Percentiles rank a stretch among this genome's conserved stretches.
Conservation (phyloP, 306 rosid species). For the Delonix regia region DNA sequence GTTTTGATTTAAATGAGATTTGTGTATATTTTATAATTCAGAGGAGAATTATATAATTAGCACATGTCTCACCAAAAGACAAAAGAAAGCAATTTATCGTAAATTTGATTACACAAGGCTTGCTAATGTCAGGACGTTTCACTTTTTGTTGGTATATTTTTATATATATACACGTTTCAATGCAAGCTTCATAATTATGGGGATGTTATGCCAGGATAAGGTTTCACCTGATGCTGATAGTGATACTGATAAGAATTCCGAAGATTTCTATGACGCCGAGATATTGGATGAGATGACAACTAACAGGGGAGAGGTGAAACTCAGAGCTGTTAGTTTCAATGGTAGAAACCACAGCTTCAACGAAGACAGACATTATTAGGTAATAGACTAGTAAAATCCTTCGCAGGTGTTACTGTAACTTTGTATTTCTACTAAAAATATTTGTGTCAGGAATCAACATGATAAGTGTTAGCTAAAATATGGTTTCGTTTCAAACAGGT, state of each 20-base stretch:
- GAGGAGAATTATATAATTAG: not conserved
- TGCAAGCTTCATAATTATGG: slow-evolving; percentile 10
- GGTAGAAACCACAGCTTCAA: slow-evolving; percentile 34
- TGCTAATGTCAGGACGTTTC: not conserved
- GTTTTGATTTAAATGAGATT: not conserved
- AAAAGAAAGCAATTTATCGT: too few relatives aligned
- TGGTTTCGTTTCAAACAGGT: slow-evolving; percentile 45
- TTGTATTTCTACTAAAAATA: slow-evolving; percentile 1
- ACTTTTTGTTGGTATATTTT: not conserved
- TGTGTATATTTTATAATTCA: not conserved
- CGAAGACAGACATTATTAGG: slow-evolving; percentile 59
- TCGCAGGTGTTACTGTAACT: slow-evolving; percentile 11
- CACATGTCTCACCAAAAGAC: too few relatives aligned
- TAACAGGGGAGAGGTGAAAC: slow-evolving; percentile 82
- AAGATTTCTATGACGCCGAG: slow-evolving; percentile 71
- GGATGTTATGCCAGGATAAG: slow-evolving; percentile 56
- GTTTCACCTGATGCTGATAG: slow-evolving; percentile 39
- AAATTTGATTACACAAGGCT: not conserved
- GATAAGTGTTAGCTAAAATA: not conserved
- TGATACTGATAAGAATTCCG: slow-evolving; percentile 37
- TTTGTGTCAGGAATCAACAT: not conserved
- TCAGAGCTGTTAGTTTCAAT: slow-evolving; percentile 59
- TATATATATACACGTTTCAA: not conserved
- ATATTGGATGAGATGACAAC: slow-evolving; percentile 87
- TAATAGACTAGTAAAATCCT: slow-evolving; percentile 23